Evolutionary conservation across 2,329 filamentous ascomycete genomes (phyloP).

Genomic region (Calonectria pseudoreteaudii): DNA sequence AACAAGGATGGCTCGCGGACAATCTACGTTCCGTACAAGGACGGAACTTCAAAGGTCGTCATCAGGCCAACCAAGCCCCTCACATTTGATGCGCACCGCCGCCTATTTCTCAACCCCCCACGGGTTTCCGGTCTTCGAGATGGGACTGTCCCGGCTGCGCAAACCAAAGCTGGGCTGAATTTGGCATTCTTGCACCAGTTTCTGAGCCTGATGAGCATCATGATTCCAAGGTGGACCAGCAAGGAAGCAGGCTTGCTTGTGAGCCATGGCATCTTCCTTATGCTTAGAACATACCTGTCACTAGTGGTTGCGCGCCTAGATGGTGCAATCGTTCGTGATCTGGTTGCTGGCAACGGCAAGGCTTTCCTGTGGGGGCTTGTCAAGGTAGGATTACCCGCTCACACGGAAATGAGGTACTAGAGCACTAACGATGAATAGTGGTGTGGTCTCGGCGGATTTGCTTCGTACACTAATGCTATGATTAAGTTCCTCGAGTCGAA

Average conservation of each 20-base stretch:
- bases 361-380: slow-evolving; percentile 88
- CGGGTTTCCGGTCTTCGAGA: slow-evolving; percentile 82
- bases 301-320: slow-evolving; percentile 92
- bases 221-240: slow-evolving; percentile 95
- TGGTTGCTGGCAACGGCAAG: slow-evolving; percentile 94
- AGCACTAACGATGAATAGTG: slow-evolving; percentile 62
- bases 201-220: slow-evolving; percentile 93
- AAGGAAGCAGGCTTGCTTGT: slow-evolving; percentile 93
- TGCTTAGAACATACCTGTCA: slow-evolving; percentile 93
- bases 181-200: slow-evolving; percentile 98
- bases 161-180: slow-evolving; percentile 94
- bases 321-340: slow-evolving; percentile 93
- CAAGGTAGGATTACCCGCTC: slow-evolving; percentile 65
- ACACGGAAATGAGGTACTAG: neutral
- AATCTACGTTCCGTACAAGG: slow-evolving; percentile 94
- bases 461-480: slow-evolving; percentile 98
- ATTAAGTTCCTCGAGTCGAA: slow-evolving; percentile 99
- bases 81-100: slow-evolving; percentile 95
- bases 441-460: slow-evolving; percentile 92
- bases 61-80: slow-evolving; percentile 91
- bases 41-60: slow-evolving; percentile 88
- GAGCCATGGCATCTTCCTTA: slow-evolving; percentile 89
- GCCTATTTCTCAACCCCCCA: slow-evolving; percentile 92
- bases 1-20: slow-evolving; percentile 96
- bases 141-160: slow-evolving; percentile 82